Percentiles rank a stretch among this genome's conserved stretches.
Conservation (phyloP, 2,329 filamentous ascomycete genomes). For the Neurospora sp. region DNA sequence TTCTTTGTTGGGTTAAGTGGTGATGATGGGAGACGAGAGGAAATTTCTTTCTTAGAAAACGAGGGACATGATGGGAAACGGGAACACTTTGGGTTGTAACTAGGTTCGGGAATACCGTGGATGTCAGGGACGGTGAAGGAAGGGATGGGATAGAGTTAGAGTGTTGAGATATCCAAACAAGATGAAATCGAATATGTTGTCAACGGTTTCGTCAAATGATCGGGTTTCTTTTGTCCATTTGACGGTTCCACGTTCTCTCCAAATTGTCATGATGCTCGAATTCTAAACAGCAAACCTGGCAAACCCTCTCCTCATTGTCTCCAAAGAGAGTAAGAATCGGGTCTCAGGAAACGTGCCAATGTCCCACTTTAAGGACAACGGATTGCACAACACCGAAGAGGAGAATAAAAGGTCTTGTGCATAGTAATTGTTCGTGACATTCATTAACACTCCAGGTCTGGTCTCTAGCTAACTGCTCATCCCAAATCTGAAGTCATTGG, state of each 20-base stretch:
- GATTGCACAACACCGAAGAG: neutral
- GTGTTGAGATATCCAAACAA: too few relatives aligned
- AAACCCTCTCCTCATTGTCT: neutral
- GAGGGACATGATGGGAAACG: too few relatives aligned
- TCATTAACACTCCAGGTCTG: neutral
- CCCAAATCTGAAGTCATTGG: neutral
- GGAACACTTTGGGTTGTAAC: too few relatives aligned
- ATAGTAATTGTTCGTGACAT: neutral
- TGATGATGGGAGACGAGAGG: neutral
- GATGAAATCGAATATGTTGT: too few relatives aligned
- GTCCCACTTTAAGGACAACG: neutral
- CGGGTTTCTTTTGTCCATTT: too few relatives aligned
- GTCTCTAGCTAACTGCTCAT: neutral
- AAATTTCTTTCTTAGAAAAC: too few relatives aligned
- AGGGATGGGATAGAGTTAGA: neutral
- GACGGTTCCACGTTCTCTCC: too few relatives aligned
- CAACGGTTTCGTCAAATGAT: too few relatives aligned
- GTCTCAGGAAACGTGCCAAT: neutral
- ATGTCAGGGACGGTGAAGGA: neutral
- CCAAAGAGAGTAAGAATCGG: neutral
- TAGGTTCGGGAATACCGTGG: neutral
- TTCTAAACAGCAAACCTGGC: neutral
- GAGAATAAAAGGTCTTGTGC: neutral
- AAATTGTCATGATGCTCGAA: neutral
- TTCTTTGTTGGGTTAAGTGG: conserved; percentile 9